Base-by-base conservation (phyloP, 2,329 filamentous ascomycete genomes). In the Microdochium bolleyi region DNA sequence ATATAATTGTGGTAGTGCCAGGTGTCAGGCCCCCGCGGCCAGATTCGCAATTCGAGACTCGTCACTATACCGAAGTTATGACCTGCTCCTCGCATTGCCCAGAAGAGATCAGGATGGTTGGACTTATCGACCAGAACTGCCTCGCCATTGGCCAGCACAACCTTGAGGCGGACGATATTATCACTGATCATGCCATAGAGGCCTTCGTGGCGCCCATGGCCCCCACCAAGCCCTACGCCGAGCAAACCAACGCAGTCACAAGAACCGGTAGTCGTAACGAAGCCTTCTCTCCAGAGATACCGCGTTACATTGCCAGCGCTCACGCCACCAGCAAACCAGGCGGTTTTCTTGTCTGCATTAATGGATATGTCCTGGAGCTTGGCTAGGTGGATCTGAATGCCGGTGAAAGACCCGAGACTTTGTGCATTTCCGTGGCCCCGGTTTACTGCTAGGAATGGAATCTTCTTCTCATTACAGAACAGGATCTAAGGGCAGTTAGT, bases 31-130 rank as follows among this genome's bases (percentile, higher is more conserved):
- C 27, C 30, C 0, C 52, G 50, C 1, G 67, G 64, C 24, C 62
- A 66, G 2, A 71, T 61, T 52, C 68, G 70, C 50, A 70, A 57
- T 9, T 55, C 52, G 37, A 0, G 68, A 67, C 2, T 68, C 64
- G 51, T 54, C 5, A 54, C 53, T 44, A 54, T 54, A 24, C 50
- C 53, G 19, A 54, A 54, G 48, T 54, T 54, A 51, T 54, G 53
- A 1, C 53, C 53, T 2, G 53, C 53, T 10, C 53, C 53, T 24
- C 37, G 24, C 53, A 54, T 54, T 16, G 44, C 53, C 55, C 55
- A 55, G 9, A 48, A 52, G 1, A 57, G 49, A 32, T 55, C 55
- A 3, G 50, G n/a, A 44, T 57, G 11, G 19, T 11, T 30, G 1
- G 48, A 24, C 3, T 52, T 25, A 16, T 30, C 44, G 11, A 60